Evolutionary conservation across 2,329 filamentous ascomycete genomes (phyloP).

Genomic region (Fusarium chaquense): DNA sequence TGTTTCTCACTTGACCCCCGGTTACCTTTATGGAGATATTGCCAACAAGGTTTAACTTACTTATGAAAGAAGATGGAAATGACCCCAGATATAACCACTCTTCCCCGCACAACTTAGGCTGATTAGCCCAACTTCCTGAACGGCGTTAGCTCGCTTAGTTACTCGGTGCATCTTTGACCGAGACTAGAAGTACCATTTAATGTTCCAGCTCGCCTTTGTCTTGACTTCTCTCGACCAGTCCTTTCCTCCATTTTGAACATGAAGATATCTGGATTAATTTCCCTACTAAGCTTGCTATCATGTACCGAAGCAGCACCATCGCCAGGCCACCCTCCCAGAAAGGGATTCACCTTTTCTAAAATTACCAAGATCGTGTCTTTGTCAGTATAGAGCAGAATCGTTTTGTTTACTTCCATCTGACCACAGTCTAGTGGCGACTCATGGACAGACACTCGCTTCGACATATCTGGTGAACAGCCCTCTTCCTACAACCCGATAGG

Average conservation of each 20-base stretch:
- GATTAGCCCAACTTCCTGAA: neutral
- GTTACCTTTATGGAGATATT: neutral
- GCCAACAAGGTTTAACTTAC: neutral
- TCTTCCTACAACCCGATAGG: slow-evolving; percentile 1
- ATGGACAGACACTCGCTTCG: slow-evolving; percentile 25
- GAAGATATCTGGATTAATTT: neutral
- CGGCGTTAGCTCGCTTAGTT: neutral
- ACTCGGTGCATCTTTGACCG: neutral
- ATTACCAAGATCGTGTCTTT: slow-evolving; percentile 4
- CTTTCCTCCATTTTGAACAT: neutral
- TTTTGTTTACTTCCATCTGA: accelerated
- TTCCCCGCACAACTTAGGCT: neutral
- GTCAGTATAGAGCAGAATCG: neutral
- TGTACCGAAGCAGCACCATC: neutral
- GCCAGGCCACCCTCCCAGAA: neutral
- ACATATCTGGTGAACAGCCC: slow-evolving; percentile 2
- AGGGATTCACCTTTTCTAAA: neutral
- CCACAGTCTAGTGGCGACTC: slow-evolving; percentile 3
- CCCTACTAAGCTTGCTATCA: neutral
- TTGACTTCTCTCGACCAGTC: neutral
- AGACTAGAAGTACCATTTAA: neutral
- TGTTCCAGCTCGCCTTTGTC: neutral
- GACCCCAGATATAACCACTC: neutral
- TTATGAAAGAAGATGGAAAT: neutral
- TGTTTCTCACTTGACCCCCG: too few relatives aligned